Conservation (phyloP, 2,329 filamentous ascomycete genomes). For the Exophiala sideris region DNA sequence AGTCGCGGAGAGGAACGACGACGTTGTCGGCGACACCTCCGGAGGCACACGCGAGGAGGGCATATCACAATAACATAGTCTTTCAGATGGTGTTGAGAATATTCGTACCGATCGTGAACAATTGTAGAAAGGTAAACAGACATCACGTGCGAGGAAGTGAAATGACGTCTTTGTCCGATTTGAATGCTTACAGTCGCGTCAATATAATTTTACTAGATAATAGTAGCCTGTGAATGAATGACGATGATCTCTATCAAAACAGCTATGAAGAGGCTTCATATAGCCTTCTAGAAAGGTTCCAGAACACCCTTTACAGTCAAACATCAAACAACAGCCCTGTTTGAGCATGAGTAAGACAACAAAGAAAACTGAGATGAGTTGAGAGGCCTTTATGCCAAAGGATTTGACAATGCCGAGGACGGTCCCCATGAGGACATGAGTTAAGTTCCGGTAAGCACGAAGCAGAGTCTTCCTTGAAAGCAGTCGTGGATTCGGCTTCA, state of each 20-base stretch:
- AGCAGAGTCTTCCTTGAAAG: too few species aligned
- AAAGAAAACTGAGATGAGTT: background rate
- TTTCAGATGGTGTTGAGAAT: too few species aligned
- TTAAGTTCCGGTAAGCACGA: too few species aligned
- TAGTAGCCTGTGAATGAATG: background rate
- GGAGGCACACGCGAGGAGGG: constrained; percentile 4
- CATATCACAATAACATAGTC: too few species aligned
- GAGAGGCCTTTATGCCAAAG: background rate
- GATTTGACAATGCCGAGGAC: too few species aligned
- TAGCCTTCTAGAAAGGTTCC: background rate
- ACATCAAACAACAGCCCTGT: background rate
- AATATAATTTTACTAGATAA: background rate
- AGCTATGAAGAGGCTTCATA: background rate
- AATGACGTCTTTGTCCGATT: too few species aligned
- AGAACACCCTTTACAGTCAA: background rate
- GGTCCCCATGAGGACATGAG: too few species aligned
- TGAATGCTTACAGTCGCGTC: too few species aligned
- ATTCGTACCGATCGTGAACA: too few species aligned
- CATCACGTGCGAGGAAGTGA: too few species aligned
- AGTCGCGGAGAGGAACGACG: constrained; percentile 6
- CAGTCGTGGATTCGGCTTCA: too few species aligned
- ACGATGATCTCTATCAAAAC: background rate
- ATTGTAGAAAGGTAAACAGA: too few species aligned
- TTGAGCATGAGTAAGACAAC: background rate
- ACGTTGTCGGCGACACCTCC: constrained; percentile 6